Base-by-base conservation (phyloP, 1,284 basidiomycete species). In the Caloboletus firmus region DNA sequence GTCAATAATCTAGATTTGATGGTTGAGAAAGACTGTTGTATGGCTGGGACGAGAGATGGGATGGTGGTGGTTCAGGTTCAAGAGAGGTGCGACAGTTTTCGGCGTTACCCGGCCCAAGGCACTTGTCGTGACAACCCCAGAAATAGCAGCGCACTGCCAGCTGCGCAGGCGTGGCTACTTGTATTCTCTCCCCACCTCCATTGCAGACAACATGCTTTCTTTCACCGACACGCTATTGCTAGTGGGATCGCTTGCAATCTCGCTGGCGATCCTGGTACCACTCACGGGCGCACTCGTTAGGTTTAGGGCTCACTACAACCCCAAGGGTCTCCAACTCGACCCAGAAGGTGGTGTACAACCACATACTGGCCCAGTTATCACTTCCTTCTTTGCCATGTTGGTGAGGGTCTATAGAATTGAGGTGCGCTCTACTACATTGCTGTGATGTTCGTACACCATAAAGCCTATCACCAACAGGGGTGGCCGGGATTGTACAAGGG, bases 401-500 rank as follows among this genome's bases (percentile, higher is more conserved):
- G 68, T 65, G 55, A 80, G 93, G 43, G 89, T 91, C 2, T 86
- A 87, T 66, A 79, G 78, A 52, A 79, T 95, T 15, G 93, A 95
- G 77, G 87, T 86, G 41, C 40, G 77, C 57, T 9, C 30, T 15
- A 9, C 26, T 17, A 15, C 17, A 13, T 26, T 37, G 20, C 36
- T 41, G 51, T 53, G 42, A 37, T 37, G 1, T 34, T n/a, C 10
- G 22, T 31, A 0, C 30, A 22, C 35, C 35, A 37, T 34, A 28
- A 26, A 44, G 42, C 32, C 32, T 18, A 5, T 44, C 13, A 4
- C 13, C 17, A 41, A 24, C 51, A 90, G 84, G 89, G 93, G 22
- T 85, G 80, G 79, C 70, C 77, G 49, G 93, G 93, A 18, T 70
- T 95, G 39, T 94, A 90, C 79, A 95, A 94, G 72, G 93, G 93